Percentiles rank a stretch among this genome's conserved stretches.
These are phyloP conservation scores for Pseudogymnoascus sp. DNA, from an alignment of 2,329 filamentous ascomycete species.

Conservation along the genomic window DNA sequence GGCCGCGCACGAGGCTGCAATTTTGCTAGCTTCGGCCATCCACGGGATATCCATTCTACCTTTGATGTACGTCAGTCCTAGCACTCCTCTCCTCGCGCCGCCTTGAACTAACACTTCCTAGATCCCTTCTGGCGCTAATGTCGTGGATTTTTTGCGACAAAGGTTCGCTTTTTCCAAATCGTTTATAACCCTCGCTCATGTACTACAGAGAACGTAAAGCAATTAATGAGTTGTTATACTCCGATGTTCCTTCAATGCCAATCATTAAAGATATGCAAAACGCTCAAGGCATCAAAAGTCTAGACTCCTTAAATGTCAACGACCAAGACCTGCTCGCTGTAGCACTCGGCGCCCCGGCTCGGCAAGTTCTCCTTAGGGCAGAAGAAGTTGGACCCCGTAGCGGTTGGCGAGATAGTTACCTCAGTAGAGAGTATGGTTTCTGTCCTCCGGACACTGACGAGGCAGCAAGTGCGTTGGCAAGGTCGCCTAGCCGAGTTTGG, in stretches of 20 bases:
- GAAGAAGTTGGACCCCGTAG: constrained; percentile 43
- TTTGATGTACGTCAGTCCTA: constrained; percentile 28
- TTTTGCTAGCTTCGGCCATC: constrained; percentile 28
- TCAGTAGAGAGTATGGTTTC: constrained; percentile 44
- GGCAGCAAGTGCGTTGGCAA: constrained; percentile 37
- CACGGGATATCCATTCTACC: constrained; percentile 27
- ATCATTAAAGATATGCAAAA: constrained; percentile 42
- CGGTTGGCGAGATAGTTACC: constrained; percentile 46
- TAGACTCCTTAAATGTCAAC: constrained; percentile 39
- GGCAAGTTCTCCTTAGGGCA: constrained; percentile 44
- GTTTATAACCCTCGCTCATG: constrained; percentile 9
- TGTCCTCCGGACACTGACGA: constrained; percentile 43
- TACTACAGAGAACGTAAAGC: constrained; percentile 34
- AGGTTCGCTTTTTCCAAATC: constrained; percentile 25
- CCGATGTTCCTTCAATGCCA: constrained; percentile 21
- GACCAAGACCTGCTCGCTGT: constrained; percentile 43
- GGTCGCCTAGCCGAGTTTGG: constrained; percentile 45
- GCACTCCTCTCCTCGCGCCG: background rate
- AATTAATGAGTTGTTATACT: constrained; percentile 23
- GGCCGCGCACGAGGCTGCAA: constrained; percentile 29
- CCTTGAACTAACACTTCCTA: constrained; percentile 16
- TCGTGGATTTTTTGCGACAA: constrained; percentile 39
- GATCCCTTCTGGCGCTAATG: constrained; percentile 39
- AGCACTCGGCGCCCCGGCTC: constrained; percentile 44
- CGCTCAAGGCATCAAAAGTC: constrained; percentile 34